Evolutionary conservation across 2,329 filamentous ascomycete genomes (phyloP), one percentile per base, ranked within the genome.

Genomic region (Cytospora paraplurivora): DNA sequence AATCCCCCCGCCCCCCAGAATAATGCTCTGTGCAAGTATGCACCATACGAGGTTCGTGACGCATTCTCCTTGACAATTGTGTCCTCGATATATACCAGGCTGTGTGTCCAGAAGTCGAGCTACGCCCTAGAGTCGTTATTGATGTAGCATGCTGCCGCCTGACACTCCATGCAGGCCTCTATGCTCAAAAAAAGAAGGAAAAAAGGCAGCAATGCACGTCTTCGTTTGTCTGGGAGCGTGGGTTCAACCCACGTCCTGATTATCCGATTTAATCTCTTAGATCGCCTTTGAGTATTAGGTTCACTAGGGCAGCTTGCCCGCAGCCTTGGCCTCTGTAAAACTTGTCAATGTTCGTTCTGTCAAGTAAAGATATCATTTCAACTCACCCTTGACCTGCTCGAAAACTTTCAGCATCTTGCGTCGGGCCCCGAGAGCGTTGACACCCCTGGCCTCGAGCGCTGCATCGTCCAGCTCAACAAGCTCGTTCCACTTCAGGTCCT

Each of bases 341-440:
- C 17, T 15, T 56, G 65, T 79, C 71, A 79, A 75, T 57, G 19
- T 62, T 12, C 38, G 55, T 12, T 68, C 68, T 64, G 1, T 17
- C 21, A 62, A 19, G 13, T n/a, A 3, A 12, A 35, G 32, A 6
- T 21, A 47, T 3, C 47, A 19, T 13, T 19, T 27, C 10, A 52
- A 71, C 78, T 68, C 78, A 88, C 86, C 90, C 78, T 88, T 92
- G 72, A 98, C 94, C 81, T 97, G 93, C 72, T 98, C 95, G 77
- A 98, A 98, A 62, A 98, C 95, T 86, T 99, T 99, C 66, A 99
- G 81, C 92, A 99, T 96, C 85, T 99, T 99, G 75, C 94, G 90
- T 70, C 95, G 85, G 19, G 95, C 95, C 71, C 95, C 95, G 62
- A 98, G 85, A 60, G 95, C 95, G 75, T 97, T 97, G 37, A 99